Conservation (phyloP, 2,329 filamentous ascomycete genomes). For the Lasiodiplodia theobromae region DNA sequence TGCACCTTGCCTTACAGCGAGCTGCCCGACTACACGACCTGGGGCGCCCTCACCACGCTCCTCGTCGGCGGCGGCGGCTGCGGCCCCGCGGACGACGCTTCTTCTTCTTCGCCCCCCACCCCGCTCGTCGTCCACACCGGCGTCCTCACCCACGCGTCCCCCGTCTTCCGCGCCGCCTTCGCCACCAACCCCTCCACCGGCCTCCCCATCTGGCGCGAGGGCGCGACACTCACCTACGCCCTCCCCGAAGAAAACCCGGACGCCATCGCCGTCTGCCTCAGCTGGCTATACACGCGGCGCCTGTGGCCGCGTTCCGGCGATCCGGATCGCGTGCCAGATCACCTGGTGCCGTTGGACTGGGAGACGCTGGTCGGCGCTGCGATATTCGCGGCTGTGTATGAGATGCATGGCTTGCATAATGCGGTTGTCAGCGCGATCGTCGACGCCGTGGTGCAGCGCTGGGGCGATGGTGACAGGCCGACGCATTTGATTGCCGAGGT, state of each 20-base stretch:
- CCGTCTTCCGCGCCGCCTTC: background rate
- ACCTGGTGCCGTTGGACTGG: background rate
- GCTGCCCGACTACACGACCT: background rate
- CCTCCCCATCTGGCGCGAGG: background rate
- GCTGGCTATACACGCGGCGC: background rate
- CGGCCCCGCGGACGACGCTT: no score
- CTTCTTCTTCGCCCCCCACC: rapidly evolving
- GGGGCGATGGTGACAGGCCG: no score
- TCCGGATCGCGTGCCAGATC: background rate
- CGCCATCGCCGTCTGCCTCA: no score
- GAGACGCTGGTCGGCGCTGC: background rate
- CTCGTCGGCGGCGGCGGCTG: background rate
- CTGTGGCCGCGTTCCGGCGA: background rate
- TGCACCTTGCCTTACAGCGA: background rate
- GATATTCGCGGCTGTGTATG: background rate
- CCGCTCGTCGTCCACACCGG: background rate
- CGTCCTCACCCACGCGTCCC: background rate
- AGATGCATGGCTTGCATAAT: background rate
- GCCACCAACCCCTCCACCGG: no score
- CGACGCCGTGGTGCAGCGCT: background rate
- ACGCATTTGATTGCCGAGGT: no score
- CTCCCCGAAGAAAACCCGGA: background rate
- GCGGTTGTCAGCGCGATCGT: background rate
- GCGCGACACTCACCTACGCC: background rate
- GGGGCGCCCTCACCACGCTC: background rate